Evolutionary conservation across 192 early-diverging fungal species (phyloP).

Genomic region (Funneliformis mosseae): DNA sequence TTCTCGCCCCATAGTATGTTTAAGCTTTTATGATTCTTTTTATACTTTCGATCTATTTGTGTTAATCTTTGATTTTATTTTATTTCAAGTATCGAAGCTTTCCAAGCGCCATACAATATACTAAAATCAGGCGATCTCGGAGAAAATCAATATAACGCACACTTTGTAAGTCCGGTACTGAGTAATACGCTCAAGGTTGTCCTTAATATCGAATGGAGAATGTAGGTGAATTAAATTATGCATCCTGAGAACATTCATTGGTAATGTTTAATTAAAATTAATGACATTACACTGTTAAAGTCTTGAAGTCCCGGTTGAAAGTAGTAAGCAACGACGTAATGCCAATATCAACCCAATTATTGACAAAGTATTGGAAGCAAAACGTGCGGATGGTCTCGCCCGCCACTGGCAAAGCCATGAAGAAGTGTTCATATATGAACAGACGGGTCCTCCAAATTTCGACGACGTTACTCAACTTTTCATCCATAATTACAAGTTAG

Average conservation of each 20-base stretch:
- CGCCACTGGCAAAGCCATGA: constrained; percentile 8
- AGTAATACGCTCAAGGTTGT: constrained; percentile 6
- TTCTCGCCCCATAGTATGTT: constrained; percentile 27
- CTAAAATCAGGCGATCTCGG: constrained; percentile 19
- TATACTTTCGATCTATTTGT: not conserved
- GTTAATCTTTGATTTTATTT: not conserved
- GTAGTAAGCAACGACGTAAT: constrained; percentile 23
- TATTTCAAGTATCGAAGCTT: constrained; percentile 32
- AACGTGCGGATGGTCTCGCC: constrained; percentile 24
- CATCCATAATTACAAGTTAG: constrained; percentile 25
- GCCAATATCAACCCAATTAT: constrained; percentile 26
- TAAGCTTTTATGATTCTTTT: not conserved
- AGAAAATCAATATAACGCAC: constrained; percentile 32
- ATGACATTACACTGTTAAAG: constrained; percentile 29
- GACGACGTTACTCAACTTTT: constrained; percentile 22
- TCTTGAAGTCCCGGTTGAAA: constrained; percentile 27
- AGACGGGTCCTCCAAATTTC: constrained; percentile 5
- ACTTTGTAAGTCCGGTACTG: constrained; percentile 23
- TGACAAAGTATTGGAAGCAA: constrained; percentile 27
- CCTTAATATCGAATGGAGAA: constrained; percentile 25
- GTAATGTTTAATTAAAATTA: constrained; percentile 20
- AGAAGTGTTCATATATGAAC: constrained; percentile 29
- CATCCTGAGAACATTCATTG: constrained; percentile 2
- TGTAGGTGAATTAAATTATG: constrained; percentile 31
- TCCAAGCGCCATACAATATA: constrained; percentile 28